A percentile compares a stretch with the other conserved stretches of the same genome.
phyloP scores from a whole-genome alignment of 2,329 filamentous ascomycete genomes.

The Ceratocystis huliohia region DNA sequence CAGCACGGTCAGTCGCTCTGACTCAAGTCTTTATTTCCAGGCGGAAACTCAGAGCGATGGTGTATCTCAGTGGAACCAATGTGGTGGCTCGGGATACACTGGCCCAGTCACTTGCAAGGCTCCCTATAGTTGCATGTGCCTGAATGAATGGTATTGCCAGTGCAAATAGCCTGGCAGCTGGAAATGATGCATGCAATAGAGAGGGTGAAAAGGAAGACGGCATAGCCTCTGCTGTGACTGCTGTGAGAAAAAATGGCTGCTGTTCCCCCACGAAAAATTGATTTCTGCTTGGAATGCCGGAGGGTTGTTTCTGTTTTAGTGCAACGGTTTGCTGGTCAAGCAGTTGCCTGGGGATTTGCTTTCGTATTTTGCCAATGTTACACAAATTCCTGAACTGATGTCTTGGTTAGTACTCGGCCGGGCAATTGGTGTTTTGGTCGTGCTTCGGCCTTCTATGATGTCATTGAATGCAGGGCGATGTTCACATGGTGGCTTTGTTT shows the following conservation, averaged over 20 bases:
- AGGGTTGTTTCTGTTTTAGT: background rate
- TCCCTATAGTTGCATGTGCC: slow-evolving; percentile 21
- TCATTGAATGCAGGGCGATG: background rate
- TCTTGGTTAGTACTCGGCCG: background rate
- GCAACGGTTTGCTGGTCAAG: background rate
- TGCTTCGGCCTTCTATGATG: background rate
- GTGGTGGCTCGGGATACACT: slow-evolving; percentile 22
- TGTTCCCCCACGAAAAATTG: background rate
- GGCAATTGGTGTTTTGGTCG: background rate
- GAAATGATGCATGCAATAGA: background rate
- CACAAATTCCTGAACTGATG: background rate
- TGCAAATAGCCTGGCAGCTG: slow-evolving; percentile 20
- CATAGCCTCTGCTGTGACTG: background rate
- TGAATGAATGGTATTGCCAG: slow-evolving; percentile 24
- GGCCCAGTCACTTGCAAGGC: slow-evolving; percentile 22
- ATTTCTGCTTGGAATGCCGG: background rate
- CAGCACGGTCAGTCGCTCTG: background rate
- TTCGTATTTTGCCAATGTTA: background rate
- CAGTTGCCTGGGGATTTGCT: background rate
- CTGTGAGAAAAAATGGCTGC: background rate
- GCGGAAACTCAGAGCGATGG: background rate
- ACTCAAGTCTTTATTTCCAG: background rate
- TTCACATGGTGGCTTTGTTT: too few species aligned
- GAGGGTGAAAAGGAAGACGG: background rate
- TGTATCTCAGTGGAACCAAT: slow-evolving; percentile 23